Base-by-base conservation (phyloP, 1,284 basidiomycete genomes). In the Ceratobasidium sp. region DNA sequence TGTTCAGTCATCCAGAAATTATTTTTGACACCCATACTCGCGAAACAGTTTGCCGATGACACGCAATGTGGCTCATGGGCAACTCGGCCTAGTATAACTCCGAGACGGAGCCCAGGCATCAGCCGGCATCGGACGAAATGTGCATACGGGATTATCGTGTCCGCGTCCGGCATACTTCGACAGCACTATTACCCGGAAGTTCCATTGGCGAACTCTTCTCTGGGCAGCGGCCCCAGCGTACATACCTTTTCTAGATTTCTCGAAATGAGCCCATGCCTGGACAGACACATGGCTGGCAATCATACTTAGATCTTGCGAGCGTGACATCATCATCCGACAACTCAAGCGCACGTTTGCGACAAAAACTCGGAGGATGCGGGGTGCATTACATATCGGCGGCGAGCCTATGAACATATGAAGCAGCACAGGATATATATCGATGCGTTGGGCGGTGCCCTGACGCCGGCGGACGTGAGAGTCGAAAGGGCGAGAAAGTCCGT, bases 381-480 rank as follows among this genome's bases (percentile, higher is more conserved):
- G 42, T 65, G n/a, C 9, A 42, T 13, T n/a, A 5, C 20, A 15
- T 17, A 26, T 20, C 38, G 40, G 40, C 46, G 28, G n/a, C 64
- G 64, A 48, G n/a, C 64, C 26, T 9, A 48, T 48, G 46, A 48
- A 48, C 46, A 12, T 48, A 12, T 48, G 46, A 48, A 17, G 46
- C 46, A 17, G 17, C 46, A 65, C 44, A 44, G 46, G 64, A 12
- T 48, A 65, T 48, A 12, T 48, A 65, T 48, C n/a, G 44, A 6
- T 40, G 10, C 28, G 23, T n/a, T 9, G n/a, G 42, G 12, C 64
- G 17, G 26, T 13, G 46, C 40, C 40, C 42, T 48, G 15, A n/a
- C 48, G 28, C 42, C 23, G 38, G 62, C 73, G 73, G 73, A 75
- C 73, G 73, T 75, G 73, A 64, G 73, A 64, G 73, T 74, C 46